Conservation (phyloP, 768 basidiomycete genomes). For the Neoboletus magnificus region DNA sequence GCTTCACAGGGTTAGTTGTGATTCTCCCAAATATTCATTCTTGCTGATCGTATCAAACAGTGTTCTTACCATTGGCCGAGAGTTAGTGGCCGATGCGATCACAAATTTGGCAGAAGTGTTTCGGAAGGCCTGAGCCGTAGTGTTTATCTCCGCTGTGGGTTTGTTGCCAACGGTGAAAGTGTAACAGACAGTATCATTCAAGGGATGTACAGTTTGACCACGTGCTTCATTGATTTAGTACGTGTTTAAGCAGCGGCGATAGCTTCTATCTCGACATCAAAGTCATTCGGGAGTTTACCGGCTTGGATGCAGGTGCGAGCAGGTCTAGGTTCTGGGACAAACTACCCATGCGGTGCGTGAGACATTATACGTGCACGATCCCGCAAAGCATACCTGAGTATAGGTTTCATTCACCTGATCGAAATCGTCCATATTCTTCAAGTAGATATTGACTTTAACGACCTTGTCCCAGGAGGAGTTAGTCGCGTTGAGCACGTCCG, state of each 20-base stretch:
- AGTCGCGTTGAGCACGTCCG: conserved; percentile 49
- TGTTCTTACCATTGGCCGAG: conserved; percentile 36
- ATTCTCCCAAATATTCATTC: neutral
- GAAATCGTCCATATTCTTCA: conserved; percentile 60
- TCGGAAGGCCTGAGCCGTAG: conserved; percentile 11
- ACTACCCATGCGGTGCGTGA: conserved; percentile 22
- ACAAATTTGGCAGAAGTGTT: conserved; percentile 34
- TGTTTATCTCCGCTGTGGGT: neutral
- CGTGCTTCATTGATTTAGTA: neutral
- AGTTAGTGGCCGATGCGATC: conserved; percentile 38
- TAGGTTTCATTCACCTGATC: conserved; percentile 56
- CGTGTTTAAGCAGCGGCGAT: conserved; percentile 42
- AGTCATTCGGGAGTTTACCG: conserved; percentile 62
- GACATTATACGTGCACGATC: neutral
- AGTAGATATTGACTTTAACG: conserved; percentile 55
- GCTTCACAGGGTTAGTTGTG: conserved; percentile 21
- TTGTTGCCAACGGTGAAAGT: neutral
- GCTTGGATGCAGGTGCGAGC: conserved; percentile 76
- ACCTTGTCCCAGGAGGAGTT: conserved; percentile 62
- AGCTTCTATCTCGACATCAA: conserved; percentile 71
- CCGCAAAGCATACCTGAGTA: conserved; percentile 39
- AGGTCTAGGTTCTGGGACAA: conserved; percentile 59
- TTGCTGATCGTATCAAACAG: conserved; percentile 25
- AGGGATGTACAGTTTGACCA: neutral
- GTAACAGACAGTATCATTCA: neutral